Conservation (phyloP, 345 rosid species). For the Conringia planisiliqua region DNA sequence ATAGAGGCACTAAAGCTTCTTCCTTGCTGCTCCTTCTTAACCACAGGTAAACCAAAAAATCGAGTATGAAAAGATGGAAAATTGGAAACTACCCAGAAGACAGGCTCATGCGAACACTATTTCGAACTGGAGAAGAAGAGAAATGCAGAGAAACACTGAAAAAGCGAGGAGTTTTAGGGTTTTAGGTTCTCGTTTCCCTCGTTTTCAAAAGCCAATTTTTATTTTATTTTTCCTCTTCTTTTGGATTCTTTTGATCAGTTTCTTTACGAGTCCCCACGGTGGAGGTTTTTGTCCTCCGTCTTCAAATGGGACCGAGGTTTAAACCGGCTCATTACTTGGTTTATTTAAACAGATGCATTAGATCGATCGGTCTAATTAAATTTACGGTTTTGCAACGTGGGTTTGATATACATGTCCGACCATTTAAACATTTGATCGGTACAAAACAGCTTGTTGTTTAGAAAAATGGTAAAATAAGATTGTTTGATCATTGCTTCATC, state of each 20-base stretch:
- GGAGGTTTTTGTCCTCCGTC: background rate
- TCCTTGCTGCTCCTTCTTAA: background rate
- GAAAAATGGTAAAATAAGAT: background rate
- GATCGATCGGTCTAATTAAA: background rate
- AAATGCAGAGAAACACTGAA: background rate
- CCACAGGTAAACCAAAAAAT: background rate
- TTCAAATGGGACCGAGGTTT: slow-evolving; percentile 3
- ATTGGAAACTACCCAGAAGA: slow-evolving; percentile 9
- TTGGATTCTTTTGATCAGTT: background rate
- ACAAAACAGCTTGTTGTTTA: too few relatives aligned
- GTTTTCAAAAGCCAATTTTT: background rate
- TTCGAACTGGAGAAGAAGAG: background rate
- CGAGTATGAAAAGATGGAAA: background rate
- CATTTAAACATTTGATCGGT: too few relatives aligned
- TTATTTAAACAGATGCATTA: background rate
- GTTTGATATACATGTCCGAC: background rate
- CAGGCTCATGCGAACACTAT: background rate
- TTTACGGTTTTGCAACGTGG: background rate
- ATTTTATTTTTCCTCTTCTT: background rate
- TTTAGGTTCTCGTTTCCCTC: slow-evolving; percentile 43
- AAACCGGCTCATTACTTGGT: slow-evolving; percentile 1
- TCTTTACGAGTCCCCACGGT: background rate
- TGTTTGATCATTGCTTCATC: background rate
- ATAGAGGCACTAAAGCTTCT: slow-evolving; percentile 4
- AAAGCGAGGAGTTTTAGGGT: slow-evolving; percentile 12